Evolutionary conservation across 192 early-diverging fungal genomes (phyloP), one percentile per base, ranked within the genome.

Genomic region (Entophlyctis luteolus): DNA sequence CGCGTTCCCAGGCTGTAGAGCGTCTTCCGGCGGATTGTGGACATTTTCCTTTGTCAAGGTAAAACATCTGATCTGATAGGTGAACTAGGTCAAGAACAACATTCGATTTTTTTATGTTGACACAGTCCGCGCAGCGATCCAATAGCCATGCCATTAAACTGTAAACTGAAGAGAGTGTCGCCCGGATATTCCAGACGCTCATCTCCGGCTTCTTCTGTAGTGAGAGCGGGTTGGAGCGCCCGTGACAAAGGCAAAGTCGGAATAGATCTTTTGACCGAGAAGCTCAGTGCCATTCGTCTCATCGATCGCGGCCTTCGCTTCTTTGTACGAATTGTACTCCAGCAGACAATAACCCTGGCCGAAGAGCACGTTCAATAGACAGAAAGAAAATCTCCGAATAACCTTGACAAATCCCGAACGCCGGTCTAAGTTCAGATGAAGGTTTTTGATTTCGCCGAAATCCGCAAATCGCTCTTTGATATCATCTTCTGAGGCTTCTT

Each of bases 381-480:
- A 63, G 1, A 28, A 35, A 2, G 29, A 63, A 67, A 2, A 12
- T 45, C 39, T 42, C 0, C 1, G 28, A 18, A 53, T 16, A 29
- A 91, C 92, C 87, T 98, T 98, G 72, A 94, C 92, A 66, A 88
- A 98, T 67, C 96, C 96, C 45, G 94, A 93, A 58, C 91, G 87
- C 42, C 96, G 82, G 81, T 98, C 93, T 50, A 96, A 76, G 71
- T 96, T 98, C 65, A 98, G 74, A 55, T 96, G 93, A 48, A 98
- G 37, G 73, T 90, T 89, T 74, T 93, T 92, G 50, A 95, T 86
- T 20, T 84, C 84, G n/a, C 96, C 96, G 80, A 79, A 96, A 48
- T 96, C 94, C 25, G 86, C 82, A 65, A 94, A 96, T 59, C 85
- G 81, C 71, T 98, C 60, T 73, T 55, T 84, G 52, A 98, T 72